Evolutionary conservation across 2,329 filamentous ascomycete genomes (phyloP), one percentile per base, ranked within the genome.

Genomic region (Colletotrichum sp.): DNA sequence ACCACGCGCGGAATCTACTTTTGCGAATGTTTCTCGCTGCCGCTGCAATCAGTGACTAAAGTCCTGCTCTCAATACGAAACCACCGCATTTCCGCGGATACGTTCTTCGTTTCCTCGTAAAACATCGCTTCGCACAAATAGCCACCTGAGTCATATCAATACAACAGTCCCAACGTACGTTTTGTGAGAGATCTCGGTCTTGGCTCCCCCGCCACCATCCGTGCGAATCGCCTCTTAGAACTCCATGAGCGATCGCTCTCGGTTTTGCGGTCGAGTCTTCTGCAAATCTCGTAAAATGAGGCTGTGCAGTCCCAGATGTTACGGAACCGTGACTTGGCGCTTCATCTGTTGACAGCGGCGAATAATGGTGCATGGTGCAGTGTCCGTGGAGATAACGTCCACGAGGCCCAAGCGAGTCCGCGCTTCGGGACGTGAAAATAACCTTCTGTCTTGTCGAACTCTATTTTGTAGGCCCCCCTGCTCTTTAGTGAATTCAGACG

Each of bases 241-340:
- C 18, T 44, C 6, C 32, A 24, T 39, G n/a, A 8, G 12, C n/a
- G n/a, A 13, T 21, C 44, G 44, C 10, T 21, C 44, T 52, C 44
- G 44, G 44, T 0, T 52, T 49, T 52, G 3, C 4, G 16, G 49
- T n/a, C 26, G 36, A 12, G 49, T 68, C 60, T 21, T 18, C 9
- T 65, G 59, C n/a, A 15, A 30, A 16, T 13, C 5, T 60, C 26
- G 21, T 24, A 55, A 30, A 32, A 32, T 18, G n/a, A n/a, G 73
- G 69, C 57, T 68, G 59, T 72, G 73, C 64, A 68, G 15, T n/a
- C 24, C 9, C n/a, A 24, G 32, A 16, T 64, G 55, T 59, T 49
- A 64, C 73, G 39, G 57, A 76, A 57, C 28, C 26, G 57, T 24
- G 21, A 68, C 64, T 76, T 68, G 73, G 69, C 72, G 59, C 59